Evolutionary conservation across 371 early-diverging fungal species (phyloP), one percentile per base, ranked within the genome.

Genomic region (Hamiltosporidium tvaerminnensis): DNA sequence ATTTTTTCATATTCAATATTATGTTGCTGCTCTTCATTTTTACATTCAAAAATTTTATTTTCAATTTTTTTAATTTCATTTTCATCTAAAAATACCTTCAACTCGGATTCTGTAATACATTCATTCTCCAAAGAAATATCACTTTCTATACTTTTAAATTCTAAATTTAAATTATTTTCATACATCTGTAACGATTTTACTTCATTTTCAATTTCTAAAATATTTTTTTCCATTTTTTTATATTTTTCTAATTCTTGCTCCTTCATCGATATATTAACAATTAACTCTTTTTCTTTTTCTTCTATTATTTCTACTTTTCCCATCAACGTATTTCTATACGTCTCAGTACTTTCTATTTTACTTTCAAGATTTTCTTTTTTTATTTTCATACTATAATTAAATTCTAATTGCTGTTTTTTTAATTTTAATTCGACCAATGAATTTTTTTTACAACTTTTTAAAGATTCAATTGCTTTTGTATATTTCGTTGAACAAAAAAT

Each of bases 401-500:
- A 83, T 16, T 83, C 81, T 16, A 93, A 32, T 53, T 70, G 60
- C 50, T 60, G 52, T 50, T 53, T 30, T 35, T 64, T 65, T 35
- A 77, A n/a, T 59, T 76, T 76, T 12, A 74, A 35, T 5, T 72
- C 58, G 0, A 57, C 10, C 2, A 41, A 23, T 10, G 66, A 62
- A 44, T 74, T 70, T 61, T 69, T 75, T 39, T 66, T 74, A 7
- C 56, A 31, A 2, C 33, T 59, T 59, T 66, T 68, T 23, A 78
- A 56, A 31, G 47, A 52, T 10, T 64, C 59, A 9, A 71, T 35
- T 23, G 69, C 67, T 59, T 68, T 64, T 39, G 58, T 75, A 69
- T 81, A 88, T 82, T 84, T 78, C 10, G 90, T 87, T 0, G 91
- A 83, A 0, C 88, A 84, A 81, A 98, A 98, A 50, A 99, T 95